These are phyloP conservation scores for Camellia sinensis DNA, from an alignment of 148 eudicot species.

Conservation along the genomic window DNA sequence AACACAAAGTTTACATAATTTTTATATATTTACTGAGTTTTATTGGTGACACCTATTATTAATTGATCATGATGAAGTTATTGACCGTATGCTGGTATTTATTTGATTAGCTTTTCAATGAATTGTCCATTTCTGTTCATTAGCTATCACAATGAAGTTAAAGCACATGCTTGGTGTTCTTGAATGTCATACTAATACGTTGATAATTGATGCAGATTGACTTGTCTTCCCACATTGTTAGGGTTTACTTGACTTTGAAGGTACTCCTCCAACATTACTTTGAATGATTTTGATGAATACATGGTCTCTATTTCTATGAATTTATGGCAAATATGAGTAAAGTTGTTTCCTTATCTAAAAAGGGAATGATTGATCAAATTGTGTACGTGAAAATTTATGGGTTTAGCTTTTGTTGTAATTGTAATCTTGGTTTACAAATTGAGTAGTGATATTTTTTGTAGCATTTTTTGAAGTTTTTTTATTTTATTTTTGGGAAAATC, in stretches of 20 bases:
- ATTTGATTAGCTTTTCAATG: conserved; percentile 4
- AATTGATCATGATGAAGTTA: background rate
- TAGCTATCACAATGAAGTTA: background rate
- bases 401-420: background rate
- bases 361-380: background rate
- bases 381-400: background rate
- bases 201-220: conserved; percentile 36
- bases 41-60: background rate
- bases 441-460: background rate
- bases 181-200: too few relatives aligned
- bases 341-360: background rate
- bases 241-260: conserved; percentile 82
- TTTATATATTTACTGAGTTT: too few relatives aligned
- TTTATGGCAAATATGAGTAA: background rate
- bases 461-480: background rate
- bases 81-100: background rate
- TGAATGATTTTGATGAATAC: background rate
- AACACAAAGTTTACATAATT: too few relatives aligned
- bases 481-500: too few relatives aligned
- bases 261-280: conserved; percentile 33
- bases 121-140: background rate
- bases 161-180: background rate
- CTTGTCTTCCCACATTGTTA: conserved; percentile 82
- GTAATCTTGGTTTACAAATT: background rate
- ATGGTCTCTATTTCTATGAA: background rate